Evolutionary conservation across 148 eudicot genomes (phyloP), one percentile per base, ranked within the genome.

Genomic region (Vaccinium darrowii): DNA sequence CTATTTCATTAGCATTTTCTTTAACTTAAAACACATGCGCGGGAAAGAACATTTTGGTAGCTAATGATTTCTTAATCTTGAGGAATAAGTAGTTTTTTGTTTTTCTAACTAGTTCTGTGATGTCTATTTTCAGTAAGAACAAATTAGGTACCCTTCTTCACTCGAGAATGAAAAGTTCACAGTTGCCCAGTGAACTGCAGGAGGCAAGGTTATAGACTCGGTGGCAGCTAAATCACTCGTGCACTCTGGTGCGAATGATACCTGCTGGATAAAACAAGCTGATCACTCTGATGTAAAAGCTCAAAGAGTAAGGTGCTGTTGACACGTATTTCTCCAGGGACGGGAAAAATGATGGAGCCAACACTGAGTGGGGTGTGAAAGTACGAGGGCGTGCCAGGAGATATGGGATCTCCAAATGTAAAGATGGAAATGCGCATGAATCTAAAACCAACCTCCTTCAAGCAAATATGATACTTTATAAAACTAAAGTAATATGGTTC

Each of bases 91-190:
- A 0, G 4, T 5, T 18, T 83, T 39, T 76, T 1, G 2, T 39
- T 4, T 75, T 8, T 69, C 69, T 77, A 39, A 80, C 81, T 43
- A 57, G 58, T 52, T 33, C 60, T 21, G 51, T 54, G 56, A 60
- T 43, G 0, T n/a, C 7, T 54, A 6, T 85, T 80, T 3, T 18
- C 94, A 94, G 98, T 98, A 97, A 85, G 98, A 97, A 60, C 99
- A 95, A 73, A 88, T 92, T 71, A 95, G 94, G 86, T 95, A 95
- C 79, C 98, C 99, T n/a, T 89, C 92, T 81, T 93, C 95, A 4
- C 91, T 97, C 1, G 98, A 97, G 90, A 93, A 89, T 72, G 98
- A 95, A 81, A 85, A 90, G 77, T 97, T 93, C 84, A 90, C 86
- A 58, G 90, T 95, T 80, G 95, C 96, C 25, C 81, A 50, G 98